Conservation (phyloP, 164 flowering plant species). For the Liriodendron chinense region DNA sequence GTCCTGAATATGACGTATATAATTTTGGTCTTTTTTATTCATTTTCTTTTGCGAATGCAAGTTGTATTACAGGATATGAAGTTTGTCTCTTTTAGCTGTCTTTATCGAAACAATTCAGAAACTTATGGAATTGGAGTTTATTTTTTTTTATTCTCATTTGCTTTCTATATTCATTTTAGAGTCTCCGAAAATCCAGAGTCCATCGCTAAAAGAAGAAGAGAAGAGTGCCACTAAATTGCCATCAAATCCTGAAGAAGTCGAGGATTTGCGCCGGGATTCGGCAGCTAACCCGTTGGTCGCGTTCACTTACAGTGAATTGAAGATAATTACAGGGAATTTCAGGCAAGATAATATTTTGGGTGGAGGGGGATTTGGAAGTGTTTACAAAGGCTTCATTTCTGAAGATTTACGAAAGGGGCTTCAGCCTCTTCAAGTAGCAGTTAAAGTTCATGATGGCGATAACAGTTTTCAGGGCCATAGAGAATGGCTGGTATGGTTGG, state of each 20-base stretch:
- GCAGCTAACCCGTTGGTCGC: slow-evolving; percentile 74
- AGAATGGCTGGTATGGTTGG: slow-evolving; percentile 87
- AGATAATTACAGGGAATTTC: slow-evolving; percentile 68
- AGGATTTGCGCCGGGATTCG: slow-evolving; percentile 67
- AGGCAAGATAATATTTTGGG: slow-evolving; percentile 76
- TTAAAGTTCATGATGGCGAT: slow-evolving; percentile 95
- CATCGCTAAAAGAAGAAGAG: slow-evolving; percentile 2
- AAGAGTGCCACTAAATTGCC: slow-evolving; percentile 37
- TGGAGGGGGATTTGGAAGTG: slow-evolving; percentile 96
- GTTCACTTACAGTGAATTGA: slow-evolving; percentile 67
- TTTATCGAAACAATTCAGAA: too few relatives aligned
- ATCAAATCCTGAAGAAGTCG: slow-evolving; percentile 89
- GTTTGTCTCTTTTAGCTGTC: too few relatives aligned
- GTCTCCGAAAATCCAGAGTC: slow-evolving; percentile 15
- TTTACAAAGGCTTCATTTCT: slow-evolving; percentile 75
- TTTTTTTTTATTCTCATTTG: too few relatives aligned
- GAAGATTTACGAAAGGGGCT: slow-evolving; percentile 59
- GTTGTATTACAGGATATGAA: too few relatives aligned
- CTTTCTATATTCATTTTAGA: slow-evolving; percentile 4
- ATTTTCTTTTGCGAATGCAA: too few relatives aligned
- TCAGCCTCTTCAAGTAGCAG: slow-evolving; percentile 70
- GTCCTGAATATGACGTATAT: too few relatives aligned
- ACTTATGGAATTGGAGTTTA: too few relatives aligned
- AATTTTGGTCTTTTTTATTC: too few relatives aligned
- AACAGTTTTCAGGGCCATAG: slow-evolving; percentile 93